Evolutionary conservation across 179 eudicot genomes (phyloP).

Genomic region (Silene coronaria): DNA sequence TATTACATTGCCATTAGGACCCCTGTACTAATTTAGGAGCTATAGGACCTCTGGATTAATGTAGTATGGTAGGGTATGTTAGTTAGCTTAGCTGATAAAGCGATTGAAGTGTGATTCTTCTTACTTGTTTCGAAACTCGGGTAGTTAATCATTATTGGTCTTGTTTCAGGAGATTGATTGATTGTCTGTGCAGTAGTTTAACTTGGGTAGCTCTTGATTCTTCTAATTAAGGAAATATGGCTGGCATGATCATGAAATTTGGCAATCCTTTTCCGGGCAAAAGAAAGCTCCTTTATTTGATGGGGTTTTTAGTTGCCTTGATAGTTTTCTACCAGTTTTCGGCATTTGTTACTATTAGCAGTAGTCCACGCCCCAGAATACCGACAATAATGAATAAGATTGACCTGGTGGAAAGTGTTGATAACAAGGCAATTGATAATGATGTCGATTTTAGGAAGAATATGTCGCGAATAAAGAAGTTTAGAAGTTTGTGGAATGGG

Average conservation of each 20-base stretch:
- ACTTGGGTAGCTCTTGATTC: not conserved
- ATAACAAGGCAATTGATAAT: not conserved
- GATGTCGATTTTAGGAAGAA: not conserved
- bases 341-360: slow-evolving; percentile 2
- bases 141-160: not conserved
- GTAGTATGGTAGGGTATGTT: not conserved
- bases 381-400: not conserved
- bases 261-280: not conserved
- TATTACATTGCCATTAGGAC: not conserved
- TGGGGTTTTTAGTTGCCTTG: slow-evolving; percentile 26
- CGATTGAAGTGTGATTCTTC: no score
- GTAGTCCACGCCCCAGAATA: not conserved
- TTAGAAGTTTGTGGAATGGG: not conserved
- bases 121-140: not conserved
- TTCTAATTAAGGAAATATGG: not conserved
- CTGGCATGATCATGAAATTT: not conserved
- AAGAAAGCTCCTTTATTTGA: slow-evolving; percentile 22
- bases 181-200: not conserved
- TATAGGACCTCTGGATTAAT: no score
- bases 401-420: not conserved
- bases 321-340: slow-evolving; percentile 32
- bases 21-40: no score
- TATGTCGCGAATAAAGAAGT: not conserved
- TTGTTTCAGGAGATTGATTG: not conserved
- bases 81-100: not conserved